Base-by-base conservation (phyloP, 371 early-diverging fungal genomes). In the Mortierella sp. region DNA sequence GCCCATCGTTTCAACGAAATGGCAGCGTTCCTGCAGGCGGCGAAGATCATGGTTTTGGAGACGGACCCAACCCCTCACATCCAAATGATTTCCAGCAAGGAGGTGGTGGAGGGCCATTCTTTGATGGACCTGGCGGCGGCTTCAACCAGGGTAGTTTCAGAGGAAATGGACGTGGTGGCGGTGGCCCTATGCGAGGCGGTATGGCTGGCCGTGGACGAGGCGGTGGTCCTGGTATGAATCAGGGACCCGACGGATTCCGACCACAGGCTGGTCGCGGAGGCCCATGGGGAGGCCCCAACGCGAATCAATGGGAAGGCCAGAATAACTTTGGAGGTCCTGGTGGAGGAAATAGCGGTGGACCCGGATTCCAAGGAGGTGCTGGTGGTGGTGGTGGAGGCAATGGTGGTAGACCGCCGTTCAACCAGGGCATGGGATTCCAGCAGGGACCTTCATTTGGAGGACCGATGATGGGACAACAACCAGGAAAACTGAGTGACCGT, bases 101-200 rank as follows among this genome's bases (percentile, higher is more conserved):
- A 0, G 49, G 48, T n/a, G 51, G 57, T 27, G 60, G 59, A 29
- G 48, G 59, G 48, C 60, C 57, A 0, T 39, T 54, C 16, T 64
- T 50, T 50, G 61, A 59, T 1, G 70, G 66, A 1, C 69, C 60
- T 22, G 76, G 61, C 22, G 57, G 63, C n/a, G 51, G 51, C 2
- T 74, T 63, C 29, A 63, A 54, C 22, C 68, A 67, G 40, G 64
- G 56, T 22, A 70, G 50, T 40, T 65, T 65, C 34, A 34, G 61
- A 39, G 77, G 74, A 25, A 40, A 25, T 49, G 77, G 77, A 14
- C 68, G 74, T 37, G 68, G 73, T 39, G 53, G 50, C 8, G 66
- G 61, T 43, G 62, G 56, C 4, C 50, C 59, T 24, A 57, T 63
- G 65, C 65, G 60, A 12, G 72, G 73, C 21, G 62, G 62, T 39